A percentile compares a stretch with the other conserved stretches of the same genome.
Conservation (phyloP, 345 rosid genomes). For the Linum usitatissimum region DNA sequence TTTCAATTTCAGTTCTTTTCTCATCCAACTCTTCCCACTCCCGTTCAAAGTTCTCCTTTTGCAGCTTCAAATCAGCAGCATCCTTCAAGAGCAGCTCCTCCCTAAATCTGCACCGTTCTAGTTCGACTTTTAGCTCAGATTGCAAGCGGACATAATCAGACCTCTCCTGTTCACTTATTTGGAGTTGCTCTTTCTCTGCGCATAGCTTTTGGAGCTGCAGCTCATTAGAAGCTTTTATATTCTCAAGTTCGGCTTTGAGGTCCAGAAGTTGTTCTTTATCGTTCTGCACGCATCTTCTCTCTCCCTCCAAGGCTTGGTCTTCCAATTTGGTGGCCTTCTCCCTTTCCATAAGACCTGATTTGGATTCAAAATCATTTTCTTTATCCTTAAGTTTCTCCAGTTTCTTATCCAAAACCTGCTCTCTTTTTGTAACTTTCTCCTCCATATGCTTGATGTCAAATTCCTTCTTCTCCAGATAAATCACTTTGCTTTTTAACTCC, state of each 20-base stretch:
- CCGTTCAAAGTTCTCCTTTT: slow-evolving; percentile 77
- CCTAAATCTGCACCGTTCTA: slow-evolving; percentile 58
- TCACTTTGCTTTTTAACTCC: slow-evolving; percentile 51
- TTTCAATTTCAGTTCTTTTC: slow-evolving; percentile 50
- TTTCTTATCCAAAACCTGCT: slow-evolving; percentile 62
- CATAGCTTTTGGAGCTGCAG: slow-evolving; percentile 41
- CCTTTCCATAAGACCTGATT: slow-evolving; percentile 45
- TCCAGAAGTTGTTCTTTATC: slow-evolving; percentile 46
- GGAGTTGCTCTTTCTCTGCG: slow-evolving; percentile 50
- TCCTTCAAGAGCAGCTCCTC: slow-evolving; percentile 73
- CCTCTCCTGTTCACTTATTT: slow-evolving; percentile 72
- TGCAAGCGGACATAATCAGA: slow-evolving; percentile 63
- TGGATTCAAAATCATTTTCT: slow-evolving; percentile 53
- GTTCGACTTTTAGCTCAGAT: slow-evolving; percentile 63
- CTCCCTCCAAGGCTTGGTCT: slow-evolving; percentile 51
- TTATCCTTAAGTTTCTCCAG: slow-evolving; percentile 65
- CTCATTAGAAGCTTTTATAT: slow-evolving; percentile 50
- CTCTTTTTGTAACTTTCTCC: slow-evolving; percentile 71
- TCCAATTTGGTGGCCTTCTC: slow-evolving; percentile 55
- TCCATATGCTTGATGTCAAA: slow-evolving; percentile 74
- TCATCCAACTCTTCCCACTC: slow-evolving; percentile 94
- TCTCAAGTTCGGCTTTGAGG: slow-evolving; percentile 61
- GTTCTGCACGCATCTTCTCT: slow-evolving; percentile 36
- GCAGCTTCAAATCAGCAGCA: slow-evolving; percentile 71
- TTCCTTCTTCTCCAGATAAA: slow-evolving; percentile 71